Evolutionary conservation across 2,329 filamentous ascomycete species (phyloP).

Genomic region (Fonsecaea pedrosoi): DNA sequence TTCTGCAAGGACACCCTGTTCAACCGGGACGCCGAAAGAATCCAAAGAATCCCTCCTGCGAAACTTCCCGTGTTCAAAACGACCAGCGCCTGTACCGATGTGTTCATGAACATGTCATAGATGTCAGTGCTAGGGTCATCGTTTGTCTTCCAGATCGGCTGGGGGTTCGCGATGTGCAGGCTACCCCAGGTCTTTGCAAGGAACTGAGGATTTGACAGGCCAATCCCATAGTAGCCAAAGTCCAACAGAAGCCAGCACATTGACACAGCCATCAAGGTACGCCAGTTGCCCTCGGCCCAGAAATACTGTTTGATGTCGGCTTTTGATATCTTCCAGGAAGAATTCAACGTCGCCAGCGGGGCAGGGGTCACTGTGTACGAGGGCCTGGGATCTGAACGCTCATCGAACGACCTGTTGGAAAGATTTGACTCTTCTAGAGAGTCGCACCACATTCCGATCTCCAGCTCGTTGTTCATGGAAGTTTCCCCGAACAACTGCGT

Average conservation of each 20-base stretch:
- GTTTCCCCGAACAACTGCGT: conserved; percentile 62
- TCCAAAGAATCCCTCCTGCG: conserved; percentile 50
- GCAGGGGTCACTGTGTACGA: conserved; percentile 30
- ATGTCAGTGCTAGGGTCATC: conserved; percentile 50
- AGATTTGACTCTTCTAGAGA: conserved; percentile 40
- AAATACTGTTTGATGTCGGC: conserved; percentile 52
- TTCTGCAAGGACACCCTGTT: conserved; percentile 54
- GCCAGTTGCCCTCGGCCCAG: conserved; percentile 53
- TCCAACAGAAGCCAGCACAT: conserved; percentile 63
- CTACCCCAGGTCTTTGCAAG: conserved; percentile 51
- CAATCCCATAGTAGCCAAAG: conserved; percentile 65
- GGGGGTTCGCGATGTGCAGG: conserved; percentile 41
- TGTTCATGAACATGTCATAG: conserved; percentile 50
- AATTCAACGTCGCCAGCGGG: conserved; percentile 50
- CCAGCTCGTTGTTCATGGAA: conserved; percentile 37
- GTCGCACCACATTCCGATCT: conserved; percentile 33
- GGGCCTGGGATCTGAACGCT: conserved; percentile 22
- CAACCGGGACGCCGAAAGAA: conserved; percentile 49
- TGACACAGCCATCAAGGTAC: conserved; percentile 54
- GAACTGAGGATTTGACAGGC: conserved; percentile 54
- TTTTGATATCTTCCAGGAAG: conserved; percentile 48
- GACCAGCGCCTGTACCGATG: conserved; percentile 49
- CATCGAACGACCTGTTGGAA: conserved; percentile 39
- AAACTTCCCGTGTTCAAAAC: conserved; percentile 53
- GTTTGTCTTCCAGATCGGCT: conserved; percentile 48